Evolutionary conservation across 2,329 filamentous ascomycete genomes (phyloP), one percentile per base, ranked within the genome.

Genomic region (Emmonsiellopsis sp.): DNA sequence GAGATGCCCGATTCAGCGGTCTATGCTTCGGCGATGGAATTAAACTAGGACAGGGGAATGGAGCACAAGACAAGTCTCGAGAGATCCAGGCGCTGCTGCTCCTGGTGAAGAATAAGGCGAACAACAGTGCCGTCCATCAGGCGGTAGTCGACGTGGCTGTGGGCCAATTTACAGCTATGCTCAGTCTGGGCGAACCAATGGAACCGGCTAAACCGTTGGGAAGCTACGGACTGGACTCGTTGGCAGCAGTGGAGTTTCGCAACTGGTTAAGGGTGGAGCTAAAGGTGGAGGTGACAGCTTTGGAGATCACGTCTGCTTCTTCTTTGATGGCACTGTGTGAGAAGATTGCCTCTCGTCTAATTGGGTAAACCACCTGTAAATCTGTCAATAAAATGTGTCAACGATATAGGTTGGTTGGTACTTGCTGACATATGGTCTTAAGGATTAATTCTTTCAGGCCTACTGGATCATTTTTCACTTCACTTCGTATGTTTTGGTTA

Each of bases 151-250:
- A 51, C 11, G 34, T 53, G 8, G 45, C 49, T 9, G 49, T 14
- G 33, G 6, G 39, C 11, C 34, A 51, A n/a, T 50, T 47, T 13
- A 32, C 44, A 27, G 8, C 27, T 13, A 47, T 47, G 44, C 44
- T 47, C 6, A 27, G 44, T 13, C 44, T 47, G 1, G 31, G 21
- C 13, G 44, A 47, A 21, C n/a, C 44, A 5, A 42, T 56, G 36
- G 54, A 65, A 36, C 53, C 58, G 2, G 53, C 42, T 7, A 62
- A 58, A 21, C 57, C 65, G 1, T 52, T 67, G 13, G 47, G 58
- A 42, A 48, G 53, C 17, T 59, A 66, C 42, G 63, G 65, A 4
- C 53, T 66, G 21, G 63, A 66, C 49, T 63, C 60, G 1, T 49
- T 68, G 6, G 55, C 60, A 1, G 62, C 62, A 3, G 58, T 57